Percentiles rank a stretch among this genome's conserved stretches.
Evolutionary conservation across 2,329 filamentous ascomycete genomes (phyloP).

Genomic region (Phyllosticta ampelicida): DNA sequence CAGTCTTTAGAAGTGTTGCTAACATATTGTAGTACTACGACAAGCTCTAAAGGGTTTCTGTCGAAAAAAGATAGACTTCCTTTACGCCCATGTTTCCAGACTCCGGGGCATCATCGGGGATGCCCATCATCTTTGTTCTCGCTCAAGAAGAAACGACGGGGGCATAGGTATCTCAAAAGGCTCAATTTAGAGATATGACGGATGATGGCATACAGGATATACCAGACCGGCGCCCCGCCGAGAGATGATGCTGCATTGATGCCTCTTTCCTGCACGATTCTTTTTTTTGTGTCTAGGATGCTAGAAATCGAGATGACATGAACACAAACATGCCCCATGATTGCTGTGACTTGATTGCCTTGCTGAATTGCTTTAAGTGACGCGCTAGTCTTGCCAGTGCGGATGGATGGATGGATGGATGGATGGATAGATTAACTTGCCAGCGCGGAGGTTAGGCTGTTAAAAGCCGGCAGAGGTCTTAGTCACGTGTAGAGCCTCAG

Average conservation of each 20-base stretch:
- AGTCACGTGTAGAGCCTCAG: background rate
- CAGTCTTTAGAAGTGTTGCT: conserved; percentile 27
- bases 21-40: conserved; percentile 71
- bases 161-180: conserved; percentile 19
- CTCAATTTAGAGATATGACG: conserved; percentile 26
- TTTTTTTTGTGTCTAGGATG: conserved; percentile 14
- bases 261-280: conserved; percentile 13
- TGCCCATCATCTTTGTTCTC: conserved; percentile 25
- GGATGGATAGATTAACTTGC: too few species aligned
- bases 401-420: too few species aligned
- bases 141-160: conserved; percentile 9
- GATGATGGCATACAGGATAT: conserved; percentile 14
- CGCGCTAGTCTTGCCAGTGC: too few species aligned
- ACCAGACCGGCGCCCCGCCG: conserved; percentile 7
- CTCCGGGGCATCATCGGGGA: conserved; percentile 25
- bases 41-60: conserved; percentile 69
- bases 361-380: too few species aligned
- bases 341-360: background rate
- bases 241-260: conserved; percentile 11
- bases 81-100: conserved; percentile 18
- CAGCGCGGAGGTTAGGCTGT: background rate
- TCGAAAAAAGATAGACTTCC: conserved; percentile 34
- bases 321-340: conserved; percentile 9
- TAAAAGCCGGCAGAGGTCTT: background rate
- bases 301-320: conserved; percentile 14